Evolutionary conservation across 2,329 filamentous ascomycete genomes (phyloP), one percentile per base, ranked within the genome.

Genomic region (Diaporthe sp.): DNA sequence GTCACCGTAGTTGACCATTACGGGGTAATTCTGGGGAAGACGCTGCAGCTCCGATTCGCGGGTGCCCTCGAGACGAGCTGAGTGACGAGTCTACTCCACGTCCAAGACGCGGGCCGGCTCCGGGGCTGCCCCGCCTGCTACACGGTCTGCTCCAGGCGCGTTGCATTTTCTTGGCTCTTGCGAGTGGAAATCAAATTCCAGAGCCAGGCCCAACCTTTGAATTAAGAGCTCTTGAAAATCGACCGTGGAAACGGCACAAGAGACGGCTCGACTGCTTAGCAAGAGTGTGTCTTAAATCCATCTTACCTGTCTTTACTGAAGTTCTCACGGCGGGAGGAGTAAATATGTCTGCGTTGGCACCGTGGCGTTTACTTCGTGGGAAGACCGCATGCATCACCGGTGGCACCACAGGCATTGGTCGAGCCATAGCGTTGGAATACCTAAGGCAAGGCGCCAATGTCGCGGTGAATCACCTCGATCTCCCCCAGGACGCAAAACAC

Each of bases 351-450:
- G 42, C 19, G 7, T 19, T 47, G 42, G 42, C 42, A 47, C 9
- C 42, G 19, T 47, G 42, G 19, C 42, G 42, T 47, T 22, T 92
- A 77, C 87, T 92, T 60, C 76, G 82, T 71, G 87, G 86, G 78
- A 93, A 93, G 80, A 87, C 89, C 28, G 90, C 91, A 77, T 90
- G 90, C 77, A 92, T 93, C 75, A 93, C 92, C 2, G 92, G 92
- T 73, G 92, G 90, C 45, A 87, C 90, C 13, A 93, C 91, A 4
- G 92, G 92, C 35, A 94, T 94, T 76, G 92, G 92, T 35, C 86
- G 91, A 80, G 92, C 92, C 42, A 94, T 94, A 60, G 90, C 90
- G 15, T 84, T 94, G n/a, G 89, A 90, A 76, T 93, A 92, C 78
- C 83, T 92, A 67, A 84, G 85, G 22, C 91, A 93, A 75, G 92